These are phyloP conservation scores for Solanum arcanum DNA, from an alignment of 257 asterid genomes.

Conservation along the genomic window DNA sequence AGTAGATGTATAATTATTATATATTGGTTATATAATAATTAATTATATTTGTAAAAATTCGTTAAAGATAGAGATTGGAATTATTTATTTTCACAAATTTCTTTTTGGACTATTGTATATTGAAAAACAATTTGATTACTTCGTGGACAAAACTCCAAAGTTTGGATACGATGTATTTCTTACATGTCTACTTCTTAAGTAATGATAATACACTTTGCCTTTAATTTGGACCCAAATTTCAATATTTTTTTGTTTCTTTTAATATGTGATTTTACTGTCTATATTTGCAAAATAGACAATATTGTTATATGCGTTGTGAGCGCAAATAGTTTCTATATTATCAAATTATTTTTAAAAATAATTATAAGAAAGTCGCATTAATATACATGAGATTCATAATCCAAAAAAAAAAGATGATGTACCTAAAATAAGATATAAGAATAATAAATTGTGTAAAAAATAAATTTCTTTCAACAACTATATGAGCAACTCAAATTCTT, in stretches of 20 bases:
- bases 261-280: background rate
- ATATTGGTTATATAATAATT: background rate
- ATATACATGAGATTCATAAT: background rate
- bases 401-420: background rate
- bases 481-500: background rate
- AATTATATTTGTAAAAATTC: background rate
- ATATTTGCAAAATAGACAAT: background rate
- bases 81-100: background rate
- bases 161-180: background rate
- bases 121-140: background rate
- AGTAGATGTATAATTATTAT: background rate
- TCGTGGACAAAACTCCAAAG: background rate
- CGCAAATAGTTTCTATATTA: background rate
- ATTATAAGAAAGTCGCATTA: background rate
- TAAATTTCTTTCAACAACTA: background rate
- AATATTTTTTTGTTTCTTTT: background rate
- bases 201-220: background rate
- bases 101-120: background rate
- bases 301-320: background rate
- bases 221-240: background rate
- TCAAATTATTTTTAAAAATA: background rate
- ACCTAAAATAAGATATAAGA: background rate
- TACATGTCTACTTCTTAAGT: background rate
- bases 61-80: background rate
- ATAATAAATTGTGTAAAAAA: background rate